These are phyloP conservation scores for Anisodus tanguticus DNA, from an alignment of 257 asterid genomes.

Conservation along the genomic window DNA sequence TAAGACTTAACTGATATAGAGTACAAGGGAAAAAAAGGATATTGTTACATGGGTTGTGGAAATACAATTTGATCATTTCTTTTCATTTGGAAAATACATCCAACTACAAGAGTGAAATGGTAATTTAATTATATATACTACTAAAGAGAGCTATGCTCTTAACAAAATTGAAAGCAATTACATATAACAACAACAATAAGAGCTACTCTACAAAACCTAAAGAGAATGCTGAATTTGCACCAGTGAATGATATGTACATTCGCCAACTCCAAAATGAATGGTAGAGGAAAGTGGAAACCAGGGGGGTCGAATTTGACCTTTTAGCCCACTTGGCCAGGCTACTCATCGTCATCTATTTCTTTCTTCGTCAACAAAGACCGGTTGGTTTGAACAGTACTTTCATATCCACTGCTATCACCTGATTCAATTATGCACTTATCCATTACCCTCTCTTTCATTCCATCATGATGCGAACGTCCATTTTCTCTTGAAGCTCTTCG, in stretches of 20 bases:
- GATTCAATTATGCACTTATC: slow-evolving; percentile 61
- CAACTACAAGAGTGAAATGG: neutral
- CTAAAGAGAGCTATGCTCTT: slow-evolving; percentile 15
- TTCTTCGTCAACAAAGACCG: slow-evolving; percentile 55
- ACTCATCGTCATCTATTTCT: slow-evolving; percentile 60
- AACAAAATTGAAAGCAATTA: slow-evolving; percentile 13
- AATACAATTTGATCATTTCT: slow-evolving; percentile 3
- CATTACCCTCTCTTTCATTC: slow-evolving; percentile 43
- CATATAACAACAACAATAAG: slow-evolving; percentile 12
- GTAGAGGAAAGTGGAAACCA: neutral
- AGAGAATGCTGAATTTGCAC: slow-evolving; percentile 21
- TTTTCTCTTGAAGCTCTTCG: slow-evolving; percentile 62
- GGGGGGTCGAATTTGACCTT: neutral
- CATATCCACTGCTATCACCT: slow-evolving; percentile 85
- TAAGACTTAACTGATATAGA: neutral
- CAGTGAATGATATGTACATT: slow-evolving; percentile 27
- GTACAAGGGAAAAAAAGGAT: neutral
- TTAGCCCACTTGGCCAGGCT: slow-evolving; percentile 30
- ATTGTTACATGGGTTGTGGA: neutral
- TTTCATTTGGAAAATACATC: slow-evolving; percentile 24
- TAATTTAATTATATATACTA: slow-evolving; percentile 15
- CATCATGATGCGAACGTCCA: slow-evolving; percentile 46
- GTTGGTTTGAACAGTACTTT: slow-evolving; percentile 69
- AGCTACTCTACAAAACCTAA: slow-evolving; percentile 26
- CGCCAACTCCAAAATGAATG: slow-evolving; percentile 27